These are phyloP conservation scores for Yamadazyma songkhlaensis DNA, from an alignment of 1,139 yeast genomes.

Conservation along the genomic window DNA sequence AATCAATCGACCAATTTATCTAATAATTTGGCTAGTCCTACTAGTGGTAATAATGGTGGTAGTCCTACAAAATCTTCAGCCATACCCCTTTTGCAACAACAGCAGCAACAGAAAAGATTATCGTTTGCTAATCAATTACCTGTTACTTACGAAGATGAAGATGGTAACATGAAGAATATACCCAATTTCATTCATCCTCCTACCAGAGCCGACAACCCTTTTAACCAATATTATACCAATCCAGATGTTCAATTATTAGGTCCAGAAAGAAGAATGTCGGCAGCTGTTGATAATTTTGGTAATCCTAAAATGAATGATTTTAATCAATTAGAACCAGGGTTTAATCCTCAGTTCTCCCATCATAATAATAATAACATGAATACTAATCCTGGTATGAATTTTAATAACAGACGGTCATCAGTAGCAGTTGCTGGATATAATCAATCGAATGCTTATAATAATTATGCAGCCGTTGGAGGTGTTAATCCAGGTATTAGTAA, in stretches of 20 bases:
- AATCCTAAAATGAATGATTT: constrained; percentile 8
- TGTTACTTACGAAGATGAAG: constrained; percentile 48
- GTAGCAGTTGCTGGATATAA: constrained; percentile 29
- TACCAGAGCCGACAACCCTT: constrained; percentile 47
- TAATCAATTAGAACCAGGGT: constrained; percentile 8
- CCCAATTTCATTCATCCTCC: constrained; percentile 44
- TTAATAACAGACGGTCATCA: constrained; percentile 32
- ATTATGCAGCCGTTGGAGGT: not conserved
- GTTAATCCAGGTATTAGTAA: not conserved
- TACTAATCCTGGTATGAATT: constrained; percentile 5
- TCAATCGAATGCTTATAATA: not conserved
- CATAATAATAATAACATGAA: constrained; percentile 7
- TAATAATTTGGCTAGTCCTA: constrained; percentile 21
- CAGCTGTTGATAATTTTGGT: constrained; percentile 31
- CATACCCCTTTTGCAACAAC: constrained; percentile 23
- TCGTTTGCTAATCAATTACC: constrained; percentile 48
- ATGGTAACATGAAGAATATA: constrained; percentile 10
- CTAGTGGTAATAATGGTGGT: constrained; percentile 6
- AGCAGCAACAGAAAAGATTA: constrained; percentile 30
- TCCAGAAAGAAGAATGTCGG: constrained; percentile 43
- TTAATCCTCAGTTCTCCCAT: constrained; percentile 10
- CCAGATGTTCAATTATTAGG: constrained; percentile 30
- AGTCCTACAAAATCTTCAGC: constrained; percentile 28
- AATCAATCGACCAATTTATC: constrained; percentile 19
- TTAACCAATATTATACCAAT: constrained; percentile 42